A percentile compares a stretch with the other conserved stretches of the same genome.
phyloP scores from a whole-genome alignment of 306 rosid species.

The Trifolium subterraneum region DNA sequence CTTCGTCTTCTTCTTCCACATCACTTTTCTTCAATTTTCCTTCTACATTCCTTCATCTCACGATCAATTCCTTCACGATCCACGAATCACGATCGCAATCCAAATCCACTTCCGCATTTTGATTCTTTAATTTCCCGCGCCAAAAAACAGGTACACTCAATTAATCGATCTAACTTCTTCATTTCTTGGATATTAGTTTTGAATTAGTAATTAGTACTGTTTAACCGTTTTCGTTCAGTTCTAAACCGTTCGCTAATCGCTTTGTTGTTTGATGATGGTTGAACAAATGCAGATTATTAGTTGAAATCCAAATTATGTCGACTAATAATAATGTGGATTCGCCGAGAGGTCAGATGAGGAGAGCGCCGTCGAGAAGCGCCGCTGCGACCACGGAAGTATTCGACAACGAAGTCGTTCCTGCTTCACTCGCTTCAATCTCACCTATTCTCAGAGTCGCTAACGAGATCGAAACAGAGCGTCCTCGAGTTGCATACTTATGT shows the following conservation, averaged over 20 bases:
- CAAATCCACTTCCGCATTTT: background rate
- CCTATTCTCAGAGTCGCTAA: slow-evolving; percentile 94
- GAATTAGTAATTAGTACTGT: background rate
- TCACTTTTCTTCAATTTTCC: background rate
- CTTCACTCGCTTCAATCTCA: slow-evolving; percentile 81
- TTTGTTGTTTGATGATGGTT: background rate
- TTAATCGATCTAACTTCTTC: no score
- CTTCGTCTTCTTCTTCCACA: background rate
- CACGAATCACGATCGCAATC: slow-evolving; percentile 1
- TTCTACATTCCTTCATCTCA: background rate
- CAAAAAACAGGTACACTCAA: slow-evolving; percentile 37
- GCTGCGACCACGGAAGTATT: slow-evolving; percentile 89
- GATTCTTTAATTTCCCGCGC: slow-evolving; percentile 11
- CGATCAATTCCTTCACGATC: background rate
- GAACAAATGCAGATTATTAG: background rate
- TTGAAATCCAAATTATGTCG: background rate
- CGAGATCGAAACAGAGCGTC: slow-evolving; percentile 83
- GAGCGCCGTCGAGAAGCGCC: slow-evolving; percentile 70
- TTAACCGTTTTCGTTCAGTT: slow-evolving; percentile 9
- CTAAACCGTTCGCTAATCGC: background rate
- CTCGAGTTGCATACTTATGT: slow-evolving; percentile 95
- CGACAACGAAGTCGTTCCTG: slow-evolving; percentile 93
- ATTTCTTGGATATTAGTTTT: no score
- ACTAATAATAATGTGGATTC: background rate
- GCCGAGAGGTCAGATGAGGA: background rate